Base-by-base conservation (phyloP, 73 alveolate genomes). In the Paramecium biaurelia region DNA sequence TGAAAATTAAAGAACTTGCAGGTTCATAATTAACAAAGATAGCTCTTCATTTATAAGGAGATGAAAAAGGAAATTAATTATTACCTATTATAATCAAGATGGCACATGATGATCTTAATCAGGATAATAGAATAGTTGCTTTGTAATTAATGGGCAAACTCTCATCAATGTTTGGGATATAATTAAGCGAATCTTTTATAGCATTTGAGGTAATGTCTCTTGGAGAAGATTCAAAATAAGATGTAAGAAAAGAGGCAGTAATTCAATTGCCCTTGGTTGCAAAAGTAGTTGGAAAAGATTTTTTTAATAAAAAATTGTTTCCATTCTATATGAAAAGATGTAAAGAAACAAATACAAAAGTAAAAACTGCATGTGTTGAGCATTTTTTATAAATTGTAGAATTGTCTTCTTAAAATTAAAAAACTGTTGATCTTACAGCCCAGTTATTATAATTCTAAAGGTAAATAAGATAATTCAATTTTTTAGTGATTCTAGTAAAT, bases 311-410 rank as follows among this genome's bases (percentile, higher is more conserved):
- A 15, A 92, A 92, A 72, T 92, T 95, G 20, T 85, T 95, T 11
- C 98, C 98, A 49, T 92, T 95, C 18, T 95, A 93, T 70, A 82
- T 72, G 92, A 93, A 92, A 63, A 95, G 89, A 20, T 92, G 96
- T 21, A 57, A 45, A 70, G 98, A 95, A 84, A 21, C 63, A n/a
- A 92, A 89, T 11, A 92, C 96, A 95, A 93, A 95, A 26, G 97
- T 95, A 59, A 93, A 96, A 57, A 86, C 92, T 43, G 92, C 96
- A 18, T 94, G 96, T 21, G 96, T 92, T 15, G 97, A 95, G 37
- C 85, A 84, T 23, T 92, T 95, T 23, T 94, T 96, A 12, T 85
- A 92, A 11, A 95, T 95, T 10, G 86, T 96, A 6, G 93, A 35
- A 18, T 72, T 95, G 1, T 68, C 96, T n/a, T 30, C 70, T 18